Evolutionary conservation across 371 early-diverging fungal genomes (phyloP), one percentile per base, ranked within the genome.

Genomic region (Rhizopus microsporus): DNA sequence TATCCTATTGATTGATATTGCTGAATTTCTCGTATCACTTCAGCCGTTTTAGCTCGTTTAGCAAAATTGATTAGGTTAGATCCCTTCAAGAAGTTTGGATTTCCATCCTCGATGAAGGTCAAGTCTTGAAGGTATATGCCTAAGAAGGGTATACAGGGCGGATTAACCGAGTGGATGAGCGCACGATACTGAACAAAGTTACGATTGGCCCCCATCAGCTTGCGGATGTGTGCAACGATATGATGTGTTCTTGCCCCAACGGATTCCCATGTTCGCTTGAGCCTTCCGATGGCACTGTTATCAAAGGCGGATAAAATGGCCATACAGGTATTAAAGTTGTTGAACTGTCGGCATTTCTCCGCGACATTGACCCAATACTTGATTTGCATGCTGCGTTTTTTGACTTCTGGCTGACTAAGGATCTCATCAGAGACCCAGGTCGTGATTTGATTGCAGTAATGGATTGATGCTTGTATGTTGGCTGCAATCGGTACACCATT

Each of bases 251-350:
- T 54, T 3, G 73, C 67, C 5, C 71, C 69, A 51, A 75, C 74
- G 0, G 70, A 62, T 59, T 79, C 78, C 94, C 94, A 95, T 0
- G 97, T 95, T 16, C 92, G 87, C 39, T 88, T 88, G 34, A 97
- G 77, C 13, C 98, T 87, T 67, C 90, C 89, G 40, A 98, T 83
- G 0, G 95, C 90, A 5, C 93, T 89, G 7, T 92, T 89, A 34
- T 92, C 87, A 63, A 96, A 86, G 0, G 93, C 95, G 12, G 94
- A 94, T 12, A 94, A 75, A 48, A 96, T 91, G 16, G 93, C 86
- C 84, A 91, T 93, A 47, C 96, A 84, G 8, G 93, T 89, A 75
- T 94, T 94, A 65, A 88, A 98, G 76, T 97, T 98, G 74, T 96
- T 91, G 8, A 96, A 73, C 23, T 65, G 55, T 50, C 83, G 80